Conservation (phyloP, 1,284 basidiomycete species). For the Malassezia globosa region DNA sequence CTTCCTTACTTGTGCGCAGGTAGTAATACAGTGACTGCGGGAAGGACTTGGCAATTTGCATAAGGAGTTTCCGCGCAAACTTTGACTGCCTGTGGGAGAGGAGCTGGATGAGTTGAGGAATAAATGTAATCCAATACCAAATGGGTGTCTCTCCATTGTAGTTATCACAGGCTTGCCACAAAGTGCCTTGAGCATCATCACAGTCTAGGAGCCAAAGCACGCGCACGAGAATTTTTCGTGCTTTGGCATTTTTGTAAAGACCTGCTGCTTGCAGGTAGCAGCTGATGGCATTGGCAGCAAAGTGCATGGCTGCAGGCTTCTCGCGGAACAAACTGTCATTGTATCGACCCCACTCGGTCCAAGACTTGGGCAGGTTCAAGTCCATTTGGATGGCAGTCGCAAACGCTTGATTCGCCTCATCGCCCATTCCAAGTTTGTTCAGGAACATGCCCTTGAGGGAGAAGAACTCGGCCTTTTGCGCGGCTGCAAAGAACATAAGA, state of each 20-base stretch:
- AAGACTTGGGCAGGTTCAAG: conserved; percentile 85
- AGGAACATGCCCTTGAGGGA: conserved; percentile 99
- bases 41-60: conserved; percentile 80
- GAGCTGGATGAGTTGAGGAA: conserved; percentile 86
- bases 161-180: conserved; percentile 81
- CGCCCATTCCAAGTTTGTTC: conserved; percentile 69
- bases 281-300: conserved; percentile 80
- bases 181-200: conserved; percentile 65
- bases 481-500: conserved; percentile 86
- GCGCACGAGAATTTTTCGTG: conserved; percentile 76
- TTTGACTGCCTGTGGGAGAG: conserved; percentile 83
- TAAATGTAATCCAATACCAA: conserved; percentile 98
- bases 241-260: conserved; percentile 86
- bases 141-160: conserved; percentile 93
- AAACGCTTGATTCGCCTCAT: conserved; percentile 86
- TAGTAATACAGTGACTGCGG: conserved; percentile 96
- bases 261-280: conserved; percentile 97
- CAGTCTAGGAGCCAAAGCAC: conserved; percentile 93
- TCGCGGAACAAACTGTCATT: conserved; percentile 83
- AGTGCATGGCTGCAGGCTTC: conserved; percentile 30
- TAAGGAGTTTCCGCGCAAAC: conserved; percentile 77
- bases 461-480: conserved; percentile 96
- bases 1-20: conserved; percentile 80
- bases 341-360: conserved; percentile 96
- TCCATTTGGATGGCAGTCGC: conserved; percentile 69